Evolutionary conservation across 352 stramenopile genomes (phyloP).

Genomic region (Phytophthora podocarpi): DNA sequence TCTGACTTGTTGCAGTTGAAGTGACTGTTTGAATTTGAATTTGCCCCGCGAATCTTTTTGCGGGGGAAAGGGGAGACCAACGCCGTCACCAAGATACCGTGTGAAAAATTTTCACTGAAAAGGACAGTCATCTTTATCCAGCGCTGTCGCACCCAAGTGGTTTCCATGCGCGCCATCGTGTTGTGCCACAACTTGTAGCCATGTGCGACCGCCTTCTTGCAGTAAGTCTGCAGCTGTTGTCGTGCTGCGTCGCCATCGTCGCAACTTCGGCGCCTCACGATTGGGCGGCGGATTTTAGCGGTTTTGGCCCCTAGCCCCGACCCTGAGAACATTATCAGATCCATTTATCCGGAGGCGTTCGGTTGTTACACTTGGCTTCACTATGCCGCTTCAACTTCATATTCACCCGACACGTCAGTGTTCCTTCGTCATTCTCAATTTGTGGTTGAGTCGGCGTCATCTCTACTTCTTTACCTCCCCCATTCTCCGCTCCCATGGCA

Average conservation of each 20-base stretch:
- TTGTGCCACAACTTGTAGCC: neutral
- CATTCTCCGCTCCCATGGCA: slow-evolving; percentile 38
- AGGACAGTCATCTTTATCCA: too few relatives aligned
- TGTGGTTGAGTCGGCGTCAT: slow-evolving; percentile 6
- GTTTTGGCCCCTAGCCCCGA: slow-evolving; percentile 16
- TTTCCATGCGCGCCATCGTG: neutral
- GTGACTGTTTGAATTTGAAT: slow-evolving; percentile 9
- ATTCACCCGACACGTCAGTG: slow-evolving; percentile 28
- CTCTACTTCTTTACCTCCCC: neutral
- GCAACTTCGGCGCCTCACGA: slow-evolving; percentile 1
- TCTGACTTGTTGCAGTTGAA: slow-evolving; percentile 23
- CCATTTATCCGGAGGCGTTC: slow-evolving; percentile 11
- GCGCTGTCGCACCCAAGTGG: neutral
- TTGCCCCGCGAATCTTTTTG: neutral
- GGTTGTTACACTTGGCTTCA: slow-evolving; percentile 35
- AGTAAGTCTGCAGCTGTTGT: too few relatives aligned
- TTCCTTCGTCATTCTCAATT: slow-evolving; percentile 29
- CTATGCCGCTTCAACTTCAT: slow-evolving; percentile 40
- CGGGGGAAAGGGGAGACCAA: too few relatives aligned
- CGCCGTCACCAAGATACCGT: too few relatives aligned
- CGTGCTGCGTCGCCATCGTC: too few relatives aligned
- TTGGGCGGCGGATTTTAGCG: neutral
- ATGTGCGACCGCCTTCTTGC: neutral
- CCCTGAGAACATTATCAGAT: slow-evolving; percentile 27
- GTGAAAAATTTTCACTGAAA: too few relatives aligned